Evolutionary conservation across 2,329 filamentous ascomycete genomes (phyloP), one percentile per base, ranked within the genome.

Genomic region (Lasiodiplodia citricola): DNA sequence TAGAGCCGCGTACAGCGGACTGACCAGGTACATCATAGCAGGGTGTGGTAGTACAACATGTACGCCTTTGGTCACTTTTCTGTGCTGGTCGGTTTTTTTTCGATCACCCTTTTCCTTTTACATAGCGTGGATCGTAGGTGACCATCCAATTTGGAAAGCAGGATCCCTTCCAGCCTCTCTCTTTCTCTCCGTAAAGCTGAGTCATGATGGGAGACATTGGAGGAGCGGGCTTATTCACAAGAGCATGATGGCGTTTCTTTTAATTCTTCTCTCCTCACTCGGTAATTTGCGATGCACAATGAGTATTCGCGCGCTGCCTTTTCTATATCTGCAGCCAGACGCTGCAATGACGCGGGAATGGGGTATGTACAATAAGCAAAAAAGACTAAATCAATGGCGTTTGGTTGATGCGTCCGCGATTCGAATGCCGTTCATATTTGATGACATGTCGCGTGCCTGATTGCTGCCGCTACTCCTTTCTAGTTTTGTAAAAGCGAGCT

Each of bases 161-260:
- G 47, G 47, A 52, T 63, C 21, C 8, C 38, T 28, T 51, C n/a
- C 58, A 37, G 37, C 7, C 23, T 52, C 16, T 38, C 51, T 41
- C 28, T 52, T 52, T 11, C 7, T 28, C 28, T 52, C 37, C n/a
- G 5, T 21, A 8, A n/a, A 38, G 31, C 60, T 52, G 23, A 38
- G 60, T 64, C 38, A 64, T 64, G 60, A 50, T 52, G 60, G 41
- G 41, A 16, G 35, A 50, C n/a, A 18, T 28, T 35, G 50, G 58
- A 28, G 25, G 44, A 52, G 47, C 25, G 18, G 60, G 21, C 2
- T n/a, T n/a, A 31, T 35, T 37, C 47, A 6, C 11, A n/a, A 25
- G 31, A 64, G 60, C 60, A 52, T 64, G 44, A 52, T 37, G 60
- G 60, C 60, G 60, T 64, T 66, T 47, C 23, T 56, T 52, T 44